Evolutionary conservation across 106 monocot species (phyloP), one percentile per base, ranked within the genome.

Genomic region (Dendrobium catenatum): DNA sequence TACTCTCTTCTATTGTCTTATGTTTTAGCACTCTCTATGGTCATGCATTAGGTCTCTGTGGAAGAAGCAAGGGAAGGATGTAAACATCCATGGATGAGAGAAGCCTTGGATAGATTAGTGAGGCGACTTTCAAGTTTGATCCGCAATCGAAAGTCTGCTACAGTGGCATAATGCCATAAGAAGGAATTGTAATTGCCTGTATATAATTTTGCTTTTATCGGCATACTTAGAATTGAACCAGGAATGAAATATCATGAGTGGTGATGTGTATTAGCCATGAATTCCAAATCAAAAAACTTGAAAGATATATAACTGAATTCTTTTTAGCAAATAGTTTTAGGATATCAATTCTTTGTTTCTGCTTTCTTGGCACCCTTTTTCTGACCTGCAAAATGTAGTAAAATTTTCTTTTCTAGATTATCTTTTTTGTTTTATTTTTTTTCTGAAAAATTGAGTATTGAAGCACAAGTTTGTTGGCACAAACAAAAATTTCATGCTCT

Each of bases 11-110:
- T 44, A 42, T n/a, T 44, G 18, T 0, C 10, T 51, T 51, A 75
- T 43, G 20, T 75, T 22, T 44, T 75, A 6, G 2, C 13, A 15
- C 31, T 4, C 13, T 70, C 6, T 75, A 22, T 75, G 18, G n/a
- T 47, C 46, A 18, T 73, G 16, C 41, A 44, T 8, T 15, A 51
- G 49, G 76, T 76, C 6, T 48, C 49, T 48, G 76, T 76, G 49
- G 76, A 48, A 10, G 76, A 76, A 76, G 76, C 76, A 9, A 76
- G 76, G 76, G 76, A 76, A 49, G 76, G 76, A 15, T 76, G 76
- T 18, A 47, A 49, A 16, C 76, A 76, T 76, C 11, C 26, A 10
- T 76, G 76, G 76, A 76, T 76, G 76, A 76, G 49, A 49, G 76
- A 49, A 13, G 76, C 76, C 5, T 27, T 76, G 49, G 76, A 76